These are phyloP conservation scores for Euphorbia corollata DNA, from an alignment of 441 rosid species.

Conservation along the genomic window DNA sequence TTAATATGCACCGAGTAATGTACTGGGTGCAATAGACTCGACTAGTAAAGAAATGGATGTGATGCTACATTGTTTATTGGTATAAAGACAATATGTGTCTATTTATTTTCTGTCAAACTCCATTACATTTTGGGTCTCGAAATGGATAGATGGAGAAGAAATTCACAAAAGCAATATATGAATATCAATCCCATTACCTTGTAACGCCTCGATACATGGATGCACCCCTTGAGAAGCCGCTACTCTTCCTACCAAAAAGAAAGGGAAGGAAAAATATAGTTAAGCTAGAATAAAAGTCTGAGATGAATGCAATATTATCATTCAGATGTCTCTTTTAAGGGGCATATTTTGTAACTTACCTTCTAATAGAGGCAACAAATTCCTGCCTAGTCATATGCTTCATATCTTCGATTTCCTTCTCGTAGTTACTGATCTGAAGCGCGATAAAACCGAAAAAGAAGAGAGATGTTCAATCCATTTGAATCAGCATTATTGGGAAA, in stretches of 20 bases:
- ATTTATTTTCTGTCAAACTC: no score
- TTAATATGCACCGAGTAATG: no score
- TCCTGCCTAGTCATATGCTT: slow-evolving; percentile 97
- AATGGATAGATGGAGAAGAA: neutral
- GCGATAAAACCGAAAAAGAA: neutral
- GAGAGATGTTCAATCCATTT: neutral
- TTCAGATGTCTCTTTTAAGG: neutral
- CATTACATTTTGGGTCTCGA: no score
- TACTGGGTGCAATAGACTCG: no score
- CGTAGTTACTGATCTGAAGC: slow-evolving; percentile 71
- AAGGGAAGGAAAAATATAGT: neutral
- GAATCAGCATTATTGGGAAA: neutral
- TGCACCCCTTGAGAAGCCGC: slow-evolving; percentile 98
- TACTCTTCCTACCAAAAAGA: slow-evolving; percentile 61
- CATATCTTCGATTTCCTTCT: slow-evolving; percentile 94
- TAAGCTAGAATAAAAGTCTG: neutral
- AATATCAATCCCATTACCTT: slow-evolving; percentile 27
- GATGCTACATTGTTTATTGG: no score
- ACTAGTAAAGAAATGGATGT: no score
- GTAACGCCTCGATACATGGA: slow-evolving; percentile 99
- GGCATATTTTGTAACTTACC: slow-evolving; percentile 31
- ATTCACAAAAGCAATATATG: neutral
- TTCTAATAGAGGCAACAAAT: slow-evolving; percentile 88
- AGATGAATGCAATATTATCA: neutral
- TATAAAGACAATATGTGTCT: no score